Percentiles rank a stretch among this genome's conserved stretches.
Conservation (phyloP, 2,329 filamentous ascomycete genomes). For the Cladosporium sphaerospermum region DNA sequence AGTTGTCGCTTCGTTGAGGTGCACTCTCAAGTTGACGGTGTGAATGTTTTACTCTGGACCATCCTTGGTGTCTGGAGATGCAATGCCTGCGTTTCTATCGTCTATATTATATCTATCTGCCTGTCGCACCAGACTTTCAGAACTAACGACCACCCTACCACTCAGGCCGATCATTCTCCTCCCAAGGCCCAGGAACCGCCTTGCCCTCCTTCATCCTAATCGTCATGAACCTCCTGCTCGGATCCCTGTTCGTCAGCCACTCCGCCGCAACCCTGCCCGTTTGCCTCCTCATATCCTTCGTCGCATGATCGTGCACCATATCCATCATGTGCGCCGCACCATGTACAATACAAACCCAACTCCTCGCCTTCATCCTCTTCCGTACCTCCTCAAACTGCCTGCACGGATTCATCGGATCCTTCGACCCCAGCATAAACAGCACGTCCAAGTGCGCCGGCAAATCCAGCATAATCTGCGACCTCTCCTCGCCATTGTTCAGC, state of each 20-base stretch:
- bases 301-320: constrained; percentile 23
- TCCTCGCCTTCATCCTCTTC: constrained; percentile 33
- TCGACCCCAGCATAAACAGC: constrained; percentile 35
- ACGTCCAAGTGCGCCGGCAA: constrained; percentile 28
- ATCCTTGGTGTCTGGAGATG: no score
- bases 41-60: no score
- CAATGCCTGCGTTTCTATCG: background rate
- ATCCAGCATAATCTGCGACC: constrained; percentile 35
- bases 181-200: constrained; percentile 13
- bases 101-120: background rate
- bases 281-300: constrained; percentile 26
- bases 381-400: constrained; percentile 26
- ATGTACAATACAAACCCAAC: constrained; percentile 32
- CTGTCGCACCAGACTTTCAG: background rate
- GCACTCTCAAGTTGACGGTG: no score
- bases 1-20: no score
- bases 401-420: constrained; percentile 33
- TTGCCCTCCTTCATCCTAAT: constrained; percentile 14
- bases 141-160: background rate
- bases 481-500: constrained; percentile 23
- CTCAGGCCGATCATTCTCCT: constrained; percentile 1
- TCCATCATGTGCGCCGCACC: constrained; percentile 38
- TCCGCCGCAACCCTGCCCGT: constrained; percentile 30
- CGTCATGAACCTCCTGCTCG: constrained; percentile 12
- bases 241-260: constrained; percentile 27